Evolutionary conservation across 1,139 yeast species (phyloP).

Genomic region (Debaryomyces udenii): DNA sequence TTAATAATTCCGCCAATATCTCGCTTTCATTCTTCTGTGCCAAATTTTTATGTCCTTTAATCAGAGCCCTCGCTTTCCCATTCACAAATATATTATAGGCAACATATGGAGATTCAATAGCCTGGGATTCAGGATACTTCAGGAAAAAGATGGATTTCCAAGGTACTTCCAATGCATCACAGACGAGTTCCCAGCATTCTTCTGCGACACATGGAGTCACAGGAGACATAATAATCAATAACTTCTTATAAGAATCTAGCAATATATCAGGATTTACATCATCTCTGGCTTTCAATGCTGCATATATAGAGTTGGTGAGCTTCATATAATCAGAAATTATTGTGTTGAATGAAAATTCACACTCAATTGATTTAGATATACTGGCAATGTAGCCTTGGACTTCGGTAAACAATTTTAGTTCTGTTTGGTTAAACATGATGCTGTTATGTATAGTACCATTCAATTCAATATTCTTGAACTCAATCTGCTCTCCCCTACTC

Average conservation of each 20-base stretch:
- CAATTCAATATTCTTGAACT: constrained; percentile 21
- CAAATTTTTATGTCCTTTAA: constrained; percentile 39
- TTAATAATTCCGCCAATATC: constrained; percentile 20
- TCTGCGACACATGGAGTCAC: constrained; percentile 82
- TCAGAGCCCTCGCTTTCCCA: constrained; percentile 63
- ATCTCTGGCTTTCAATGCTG: constrained; percentile 34
- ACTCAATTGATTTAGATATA: constrained; percentile 62
- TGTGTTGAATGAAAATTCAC: constrained; percentile 72
- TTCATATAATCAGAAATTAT: constrained; percentile 91
- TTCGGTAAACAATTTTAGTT: constrained; percentile 59
- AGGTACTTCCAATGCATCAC: constrained; percentile 24
- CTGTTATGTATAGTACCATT: constrained; percentile 22
- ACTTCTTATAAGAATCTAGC: constrained; percentile 49
- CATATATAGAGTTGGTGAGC: constrained; percentile 58
- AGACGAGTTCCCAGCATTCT: constrained; percentile 72
- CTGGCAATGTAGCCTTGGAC: constrained; percentile 51
- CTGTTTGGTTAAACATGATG: constrained; percentile 41
- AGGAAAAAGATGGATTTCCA: constrained; percentile 60
- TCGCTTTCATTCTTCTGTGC: constrained; percentile 29
- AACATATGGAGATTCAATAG: constrained; percentile 36
- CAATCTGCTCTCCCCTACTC: constrained; percentile 4
- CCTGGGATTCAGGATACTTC: constrained; percentile 53
- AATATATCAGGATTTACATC: constrained; percentile 30
- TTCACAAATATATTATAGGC: constrained; percentile 63
- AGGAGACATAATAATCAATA: constrained; percentile 66